phyloP scores from a whole-genome alignment of 805 yeast genomes.

The Starmerella cellae region DNA sequence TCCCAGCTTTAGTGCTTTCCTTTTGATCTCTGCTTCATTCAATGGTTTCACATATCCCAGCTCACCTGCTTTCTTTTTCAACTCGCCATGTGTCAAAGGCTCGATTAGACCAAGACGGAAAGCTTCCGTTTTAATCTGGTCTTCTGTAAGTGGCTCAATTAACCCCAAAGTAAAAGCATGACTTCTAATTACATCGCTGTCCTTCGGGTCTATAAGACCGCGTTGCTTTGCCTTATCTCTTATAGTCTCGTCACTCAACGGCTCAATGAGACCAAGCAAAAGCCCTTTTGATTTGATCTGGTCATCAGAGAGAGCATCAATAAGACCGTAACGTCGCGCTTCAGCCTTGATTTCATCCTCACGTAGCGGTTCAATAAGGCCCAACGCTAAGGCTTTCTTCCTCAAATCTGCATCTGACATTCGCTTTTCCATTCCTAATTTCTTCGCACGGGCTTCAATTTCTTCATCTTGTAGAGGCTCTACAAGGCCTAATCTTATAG shows the following conservation, averaged over 20 bases:
- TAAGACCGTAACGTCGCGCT: constrained; percentile 8
- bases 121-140: constrained; percentile 26
- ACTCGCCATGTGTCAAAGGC: constrained; percentile 8
- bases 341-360: constrained; percentile 5
- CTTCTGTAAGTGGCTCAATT: constrained; percentile 53
- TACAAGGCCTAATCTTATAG: constrained; percentile 11
- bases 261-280: constrained; percentile 2
- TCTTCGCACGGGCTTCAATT: constrained; percentile 14
- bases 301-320: constrained; percentile 23
- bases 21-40: constrained; percentile 3
- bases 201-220: constrained; percentile 21
- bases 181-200: constrained; percentile 31
- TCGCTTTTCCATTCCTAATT: constrained; percentile 17
- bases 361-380: constrained; percentile 15
- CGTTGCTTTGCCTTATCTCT: constrained; percentile 14
- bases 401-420: constrained; percentile 5
- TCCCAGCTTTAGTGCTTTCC: constrained; percentile 20
- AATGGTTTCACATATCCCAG: constrained; percentile 25
- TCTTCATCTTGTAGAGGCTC: constrained; percentile 11
- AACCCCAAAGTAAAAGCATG: constrained; percentile 58
- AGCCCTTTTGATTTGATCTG: constrained; percentile 1
- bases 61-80: constrained; percentile 6
- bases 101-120: constrained; percentile 17
- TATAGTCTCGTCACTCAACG: constrained; percentile 9
- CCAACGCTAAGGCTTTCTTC: constrained; percentile 7